A percentile compares a stretch with the other conserved stretches of the same genome.
Evolutionary conservation across 2,329 filamentous ascomycete species (phyloP).

Genomic region (Aureobasidium zeae): DNA sequence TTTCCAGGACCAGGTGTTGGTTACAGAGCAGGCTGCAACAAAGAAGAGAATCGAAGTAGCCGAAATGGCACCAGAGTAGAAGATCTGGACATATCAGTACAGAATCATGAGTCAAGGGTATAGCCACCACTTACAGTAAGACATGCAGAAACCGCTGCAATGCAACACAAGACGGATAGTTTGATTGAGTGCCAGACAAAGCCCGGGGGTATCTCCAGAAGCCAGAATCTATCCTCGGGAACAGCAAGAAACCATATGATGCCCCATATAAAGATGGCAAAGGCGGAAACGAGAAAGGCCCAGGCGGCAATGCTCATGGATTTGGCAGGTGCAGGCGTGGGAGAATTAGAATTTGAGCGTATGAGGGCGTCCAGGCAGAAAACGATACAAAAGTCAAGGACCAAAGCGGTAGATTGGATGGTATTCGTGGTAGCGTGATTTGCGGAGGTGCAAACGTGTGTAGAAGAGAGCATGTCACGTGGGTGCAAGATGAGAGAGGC

Average conservation of each 20-base stretch:
- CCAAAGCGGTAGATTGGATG: conserved; percentile 31
- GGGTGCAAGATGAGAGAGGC: conserved; percentile 31
- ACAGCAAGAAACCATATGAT: conserved; percentile 29
- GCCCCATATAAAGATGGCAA: conserved; percentile 30
- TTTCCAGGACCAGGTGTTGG: conserved; percentile 27
- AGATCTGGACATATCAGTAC: conserved; percentile 28
- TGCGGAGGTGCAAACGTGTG: conserved; percentile 41
- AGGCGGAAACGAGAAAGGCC: conserved; percentile 27
- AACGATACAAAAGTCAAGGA: conserved; percentile 36
- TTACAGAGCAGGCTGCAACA: conserved; percentile 28
- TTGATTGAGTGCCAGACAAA: conserved; percentile 31
- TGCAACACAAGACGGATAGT: conserved; percentile 23
- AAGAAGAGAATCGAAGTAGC: conserved; percentile 33
- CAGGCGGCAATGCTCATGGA: conserved; percentile 22
- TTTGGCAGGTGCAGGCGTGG: not conserved
- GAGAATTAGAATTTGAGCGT: not conserved
- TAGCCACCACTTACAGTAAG: conserved; percentile 23
- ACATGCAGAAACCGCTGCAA: conserved; percentile 23
- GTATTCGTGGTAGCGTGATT: conserved; percentile 29
- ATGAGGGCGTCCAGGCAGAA: conserved; percentile 23
- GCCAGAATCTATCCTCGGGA: conserved; percentile 32
- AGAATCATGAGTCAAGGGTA: too few species aligned
- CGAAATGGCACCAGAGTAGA: conserved; percentile 32
- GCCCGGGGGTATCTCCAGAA: conserved; percentile 29
- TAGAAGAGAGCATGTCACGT: conserved; percentile 33